A percentile compares a stretch with the other conserved stretches of the same genome.
These are phyloP conservation scores for Sequoiadendron giganteum DNA, from an alignment of 75 land plant species.

Conservation along the genomic window DNA sequence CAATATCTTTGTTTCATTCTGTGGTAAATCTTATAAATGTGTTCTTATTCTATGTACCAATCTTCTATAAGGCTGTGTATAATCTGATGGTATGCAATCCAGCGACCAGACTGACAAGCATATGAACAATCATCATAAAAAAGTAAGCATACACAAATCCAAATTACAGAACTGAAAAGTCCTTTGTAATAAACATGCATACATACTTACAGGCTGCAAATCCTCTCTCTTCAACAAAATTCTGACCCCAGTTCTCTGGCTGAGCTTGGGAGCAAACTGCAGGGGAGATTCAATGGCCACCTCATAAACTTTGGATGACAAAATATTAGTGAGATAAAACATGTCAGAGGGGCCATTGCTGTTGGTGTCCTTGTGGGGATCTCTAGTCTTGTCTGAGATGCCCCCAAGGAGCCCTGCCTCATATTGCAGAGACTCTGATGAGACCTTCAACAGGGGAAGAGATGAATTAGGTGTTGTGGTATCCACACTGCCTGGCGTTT, in stretches of 20 bases:
- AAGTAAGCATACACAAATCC: neutral
- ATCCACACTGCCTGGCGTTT: neutral
- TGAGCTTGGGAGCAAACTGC: conserved; percentile 40
- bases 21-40: neutral
- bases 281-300: conserved; percentile 56
- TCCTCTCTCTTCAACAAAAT: conserved; percentile 52
- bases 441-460: conserved; percentile 22
- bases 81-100: neutral
- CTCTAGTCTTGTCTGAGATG: conserved; percentile 27
- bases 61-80: neutral
- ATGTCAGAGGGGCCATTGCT: conserved; percentile 18
- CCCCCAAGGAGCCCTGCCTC: conserved; percentile 42
- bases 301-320: conserved; percentile 53
- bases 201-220: conserved; percentile 40
- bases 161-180: neutral
- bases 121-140: neutral
- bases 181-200: neutral
- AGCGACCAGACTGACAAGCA: neutral
- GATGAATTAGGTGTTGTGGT: conserved; percentile 1
- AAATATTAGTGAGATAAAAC: conserved; percentile 40
- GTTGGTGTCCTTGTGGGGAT: conserved; percentile 6
- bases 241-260: conserved; percentile 29
- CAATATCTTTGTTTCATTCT: neutral
- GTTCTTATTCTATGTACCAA: neutral
- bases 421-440: conserved; percentile 45